Percentiles rank a stretch among this genome's conserved stretches.
These are phyloP conservation scores for Boletus insuetus DNA, from an alignment of 768 basidiomycete species.

Conservation along the genomic window DNA sequence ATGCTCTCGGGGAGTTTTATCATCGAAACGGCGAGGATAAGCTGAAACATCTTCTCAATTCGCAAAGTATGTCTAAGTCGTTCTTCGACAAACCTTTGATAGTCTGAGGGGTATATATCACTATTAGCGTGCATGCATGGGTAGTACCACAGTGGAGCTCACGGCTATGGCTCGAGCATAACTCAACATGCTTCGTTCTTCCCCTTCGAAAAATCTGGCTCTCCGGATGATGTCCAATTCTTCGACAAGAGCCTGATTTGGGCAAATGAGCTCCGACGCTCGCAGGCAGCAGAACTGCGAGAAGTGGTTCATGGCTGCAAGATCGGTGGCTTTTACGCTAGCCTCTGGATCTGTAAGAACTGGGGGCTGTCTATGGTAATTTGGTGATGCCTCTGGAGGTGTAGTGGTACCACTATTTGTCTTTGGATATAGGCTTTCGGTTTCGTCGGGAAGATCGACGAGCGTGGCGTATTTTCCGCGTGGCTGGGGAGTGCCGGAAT, in stretches of 20 bases:
- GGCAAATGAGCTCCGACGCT: slow-evolving; percentile 62
- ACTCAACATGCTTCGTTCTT: slow-evolving; percentile 63
- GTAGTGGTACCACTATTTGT: background rate
- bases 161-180: slow-evolving; percentile 75
- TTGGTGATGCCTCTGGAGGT: background rate
- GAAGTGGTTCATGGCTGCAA: slow-evolving; percentile 21
- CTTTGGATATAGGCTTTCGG: slow-evolving; percentile 43
- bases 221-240: slow-evolving; percentile 59
- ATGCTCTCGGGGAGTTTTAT: slow-evolving; percentile 36
- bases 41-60: slow-evolving; percentile 32
- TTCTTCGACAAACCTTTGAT: slow-evolving; percentile 42
- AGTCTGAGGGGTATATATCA: slow-evolving; percentile 28
- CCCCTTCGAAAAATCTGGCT: slow-evolving; percentile 62
- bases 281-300: slow-evolving; percentile 59
- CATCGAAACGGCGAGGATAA: slow-evolving; percentile 45
- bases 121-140: background rate
- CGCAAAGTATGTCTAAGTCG: background rate
- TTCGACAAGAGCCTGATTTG: slow-evolving; percentile 61
- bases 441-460: slow-evolving; percentile 46
- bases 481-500: slow-evolving; percentile 42
- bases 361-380: background rate
- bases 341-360: slow-evolving; percentile 22
- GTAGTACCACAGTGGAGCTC: slow-evolving; percentile 22
- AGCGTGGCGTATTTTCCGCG: slow-evolving; percentile 59
- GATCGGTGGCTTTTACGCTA: slow-evolving; percentile 11